These are phyloP conservation scores for Globisporangium camurandrum DNA, from an alignment of 352 stramenopile genomes.

Conservation along the genomic window DNA sequence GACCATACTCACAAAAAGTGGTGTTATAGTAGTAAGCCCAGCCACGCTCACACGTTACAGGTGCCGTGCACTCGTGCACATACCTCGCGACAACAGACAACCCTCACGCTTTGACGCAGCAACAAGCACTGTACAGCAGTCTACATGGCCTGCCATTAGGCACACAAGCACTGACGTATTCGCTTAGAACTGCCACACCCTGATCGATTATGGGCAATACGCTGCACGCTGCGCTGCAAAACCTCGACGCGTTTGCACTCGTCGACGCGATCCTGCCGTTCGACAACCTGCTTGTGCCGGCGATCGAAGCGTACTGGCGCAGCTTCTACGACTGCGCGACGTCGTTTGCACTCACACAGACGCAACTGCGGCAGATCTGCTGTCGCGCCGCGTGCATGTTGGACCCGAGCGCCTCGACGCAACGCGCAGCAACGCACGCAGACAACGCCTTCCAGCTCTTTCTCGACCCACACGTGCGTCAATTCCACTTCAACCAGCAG, in stretches of 20 bases:
- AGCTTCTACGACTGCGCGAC: slow-evolving; percentile 76
- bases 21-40: too few species aligned
- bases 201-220: slow-evolving; percentile 73
- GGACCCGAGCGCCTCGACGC: slow-evolving; percentile 32
- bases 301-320: slow-evolving; percentile 79
- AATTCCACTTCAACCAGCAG: slow-evolving; percentile 3
- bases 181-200: too few species aligned
- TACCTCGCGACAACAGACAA: too few species aligned
- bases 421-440: slow-evolving; percentile 29
- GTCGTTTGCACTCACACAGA: slow-evolving; percentile 58
- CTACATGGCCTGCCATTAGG: too few species aligned
- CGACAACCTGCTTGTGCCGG: slow-evolving; percentile 56
- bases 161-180: too few species aligned
- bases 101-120: too few species aligned
- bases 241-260: slow-evolving; percentile 33
- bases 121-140: too few species aligned
- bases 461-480: slow-evolving; percentile 21
- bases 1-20: too few species aligned
- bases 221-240: slow-evolving; percentile 37
- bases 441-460: slow-evolving; percentile 60
- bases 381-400: slow-evolving; percentile 32
- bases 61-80: too few species aligned
- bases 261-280: slow-evolving; percentile 59
- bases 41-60: too few species aligned
- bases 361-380: slow-evolving; percentile 57